phyloP scores from a whole-genome alignment of 2,329 filamentous ascomycete genomes.

The Diaporthe ampelina region DNA sequence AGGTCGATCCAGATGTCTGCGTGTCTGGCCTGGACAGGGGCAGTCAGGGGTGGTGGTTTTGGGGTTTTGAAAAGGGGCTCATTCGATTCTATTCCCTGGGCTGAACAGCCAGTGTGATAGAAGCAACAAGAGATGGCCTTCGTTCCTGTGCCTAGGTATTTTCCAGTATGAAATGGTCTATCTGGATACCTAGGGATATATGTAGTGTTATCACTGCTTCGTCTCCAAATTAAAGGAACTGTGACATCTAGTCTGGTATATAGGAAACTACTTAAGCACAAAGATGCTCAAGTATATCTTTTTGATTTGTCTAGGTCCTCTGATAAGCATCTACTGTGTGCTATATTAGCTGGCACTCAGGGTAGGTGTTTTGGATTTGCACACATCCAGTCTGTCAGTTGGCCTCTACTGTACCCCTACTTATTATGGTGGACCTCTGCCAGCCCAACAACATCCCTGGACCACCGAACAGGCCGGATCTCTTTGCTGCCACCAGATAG shows the following conservation, averaged over 20 bases:
- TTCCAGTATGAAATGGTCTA: too few relatives aligned
- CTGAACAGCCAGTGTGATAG: neutral
- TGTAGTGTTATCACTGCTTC: neutral
- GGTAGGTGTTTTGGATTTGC: neutral
- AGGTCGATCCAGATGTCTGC: conserved; percentile 33
- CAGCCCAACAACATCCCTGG: conserved; percentile 3
- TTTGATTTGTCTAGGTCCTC: too few relatives aligned
- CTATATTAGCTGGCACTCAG: neutral
- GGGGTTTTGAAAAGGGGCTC: conserved; percentile 19
- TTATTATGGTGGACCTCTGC: neutral
- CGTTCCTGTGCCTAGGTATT: neutral
- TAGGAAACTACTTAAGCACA: neutral
- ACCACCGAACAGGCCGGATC: neutral
- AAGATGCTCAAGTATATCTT: too few relatives aligned
- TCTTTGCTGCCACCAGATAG: neutral
- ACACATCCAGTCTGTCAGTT: neutral
- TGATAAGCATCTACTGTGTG: neutral
- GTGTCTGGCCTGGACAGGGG: conserved; percentile 18
- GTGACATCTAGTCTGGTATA: too few relatives aligned
- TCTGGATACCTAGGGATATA: too few relatives aligned
- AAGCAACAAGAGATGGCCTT: neutral
- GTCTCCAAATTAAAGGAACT: neutral
- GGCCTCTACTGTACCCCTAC: neutral
- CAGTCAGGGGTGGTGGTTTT: conserved; percentile 18
- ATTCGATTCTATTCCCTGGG: neutral